Percentiles rank a stretch among this genome's conserved stretches.
Conservation (phyloP, 352 stramenopile species). For the Globisporangium uncinulatum region DNA sequence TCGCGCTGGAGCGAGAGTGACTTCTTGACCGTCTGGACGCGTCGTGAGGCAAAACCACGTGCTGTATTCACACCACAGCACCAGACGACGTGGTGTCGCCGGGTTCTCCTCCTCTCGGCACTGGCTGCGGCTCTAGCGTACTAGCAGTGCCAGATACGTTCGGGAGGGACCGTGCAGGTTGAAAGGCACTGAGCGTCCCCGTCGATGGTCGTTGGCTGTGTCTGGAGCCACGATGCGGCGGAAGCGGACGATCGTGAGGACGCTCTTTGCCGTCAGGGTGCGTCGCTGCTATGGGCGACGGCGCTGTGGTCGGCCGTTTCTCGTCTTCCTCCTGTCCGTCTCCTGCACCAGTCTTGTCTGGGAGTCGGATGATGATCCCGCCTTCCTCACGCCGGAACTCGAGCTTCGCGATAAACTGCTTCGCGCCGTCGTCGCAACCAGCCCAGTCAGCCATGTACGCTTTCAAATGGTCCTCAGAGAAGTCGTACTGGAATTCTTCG, state of each 20-base stretch:
- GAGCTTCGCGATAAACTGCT: constrained; percentile 42
- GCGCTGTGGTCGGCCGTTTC: neutral
- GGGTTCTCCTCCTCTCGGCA: neutral
- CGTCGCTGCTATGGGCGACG: neutral
- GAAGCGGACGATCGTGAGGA: neutral
- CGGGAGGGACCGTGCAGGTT: neutral
- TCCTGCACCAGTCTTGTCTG: constrained; percentile 23
- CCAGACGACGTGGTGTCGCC: neutral
- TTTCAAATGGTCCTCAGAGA: constrained; percentile 54
- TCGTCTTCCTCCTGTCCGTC: neutral
- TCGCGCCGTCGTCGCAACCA: constrained; percentile 30
- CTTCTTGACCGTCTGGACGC: too few species aligned
- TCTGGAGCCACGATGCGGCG: constrained; percentile 5
- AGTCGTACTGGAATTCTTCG: constrained; percentile 76
- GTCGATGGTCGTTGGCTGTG: constrained; percentile 8
- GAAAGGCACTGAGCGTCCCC: too few species aligned
- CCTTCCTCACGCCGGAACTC: constrained; percentile 57
- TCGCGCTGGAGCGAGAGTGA: neutral
- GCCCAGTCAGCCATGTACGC: constrained; percentile 40
- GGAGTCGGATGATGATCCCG: constrained; percentile 64
- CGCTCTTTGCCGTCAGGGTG: constrained; percentile 6
- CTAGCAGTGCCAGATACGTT: neutral
- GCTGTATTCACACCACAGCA: too few species aligned
- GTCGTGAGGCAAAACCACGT: too few species aligned
- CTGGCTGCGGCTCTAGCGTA: neutral